These are phyloP conservation scores for Basidiobolus meristosporus DNA, from an alignment of 371 early-diverging fungal genomes.

Conservation along the genomic window DNA sequence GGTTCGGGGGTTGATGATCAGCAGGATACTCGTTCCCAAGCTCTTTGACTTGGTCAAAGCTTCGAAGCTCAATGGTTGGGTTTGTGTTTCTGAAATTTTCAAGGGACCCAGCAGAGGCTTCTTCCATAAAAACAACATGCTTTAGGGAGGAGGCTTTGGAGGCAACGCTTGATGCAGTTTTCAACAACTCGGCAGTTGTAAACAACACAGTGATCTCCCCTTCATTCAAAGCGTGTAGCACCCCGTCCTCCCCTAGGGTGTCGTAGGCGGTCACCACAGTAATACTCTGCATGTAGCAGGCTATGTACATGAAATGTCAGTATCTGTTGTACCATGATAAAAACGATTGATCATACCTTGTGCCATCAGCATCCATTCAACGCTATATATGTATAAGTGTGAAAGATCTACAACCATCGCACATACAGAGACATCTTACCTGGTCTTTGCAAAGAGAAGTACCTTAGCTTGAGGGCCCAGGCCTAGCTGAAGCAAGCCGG, in stretches of 20 bases:
- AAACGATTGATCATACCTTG: too few species aligned
- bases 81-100: too few species aligned
- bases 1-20: conserved; percentile 29
- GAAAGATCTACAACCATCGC: too few species aligned
- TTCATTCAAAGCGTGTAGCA: conserved; percentile 70
- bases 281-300: conserved; percentile 41
- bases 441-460: too few species aligned
- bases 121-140: too few species aligned
- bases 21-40: conserved; percentile 13
- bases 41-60: conserved; percentile 39
- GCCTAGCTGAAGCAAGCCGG: conserved; percentile 48
- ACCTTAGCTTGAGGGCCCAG: conserved; percentile 31
- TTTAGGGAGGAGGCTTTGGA: too few species aligned
- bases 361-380: too few species aligned
- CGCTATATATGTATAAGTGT: too few species aligned
- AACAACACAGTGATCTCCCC: conserved; percentile 59
- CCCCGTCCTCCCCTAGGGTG: conserved; percentile 75
- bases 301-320: too few species aligned
- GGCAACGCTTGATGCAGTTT: conserved; percentile 39
- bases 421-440: too few species aligned
- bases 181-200: conserved; percentile 63
- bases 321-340: too few species aligned
- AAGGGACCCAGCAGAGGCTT: too few species aligned
- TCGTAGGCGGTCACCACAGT: conserved; percentile 77
- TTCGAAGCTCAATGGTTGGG: conserved; percentile 23